phyloP scores from a whole-genome alignment of 306 rosid genomes.

The Carpinus viminea region DNA sequence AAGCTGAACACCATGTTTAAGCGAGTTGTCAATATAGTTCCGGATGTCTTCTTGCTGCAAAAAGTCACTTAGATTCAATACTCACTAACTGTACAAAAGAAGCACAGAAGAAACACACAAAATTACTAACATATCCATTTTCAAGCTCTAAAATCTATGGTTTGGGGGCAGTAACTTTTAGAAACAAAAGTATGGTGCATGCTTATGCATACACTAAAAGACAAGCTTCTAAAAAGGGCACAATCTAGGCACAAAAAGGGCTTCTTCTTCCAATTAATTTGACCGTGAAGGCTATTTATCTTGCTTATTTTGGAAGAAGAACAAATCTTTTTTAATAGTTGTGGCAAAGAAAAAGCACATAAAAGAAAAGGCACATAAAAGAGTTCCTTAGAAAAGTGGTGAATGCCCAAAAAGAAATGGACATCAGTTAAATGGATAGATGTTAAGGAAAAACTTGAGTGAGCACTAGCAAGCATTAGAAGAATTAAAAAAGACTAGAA shows the following conservation, averaged over 20 bases:
- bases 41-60: conserved; percentile 99
- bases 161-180: not conserved
- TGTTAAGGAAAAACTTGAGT: not conserved
- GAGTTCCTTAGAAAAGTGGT: not conserved
- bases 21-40: conserved; percentile 81
- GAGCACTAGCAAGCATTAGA: not conserved
- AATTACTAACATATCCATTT: conserved; percentile 17
- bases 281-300: not conserved
- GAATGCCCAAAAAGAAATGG: not conserved
- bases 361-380: not conserved
- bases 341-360: not conserved
- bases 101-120: conserved; percentile 20
- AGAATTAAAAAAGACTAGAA: not conserved
- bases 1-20: conserved; percentile 81
- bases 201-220: no score
- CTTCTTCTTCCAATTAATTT: not conserved
- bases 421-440: not conserved
- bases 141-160: conserved; percentile 7
- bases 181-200: not conserved
- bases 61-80: conserved; percentile 37
- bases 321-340: not conserved
- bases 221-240: not conserved
- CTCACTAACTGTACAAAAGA: conserved; percentile 23
- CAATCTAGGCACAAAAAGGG: not conserved
- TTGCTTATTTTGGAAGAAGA: not conserved